Conservation (phyloP, 129 eudicot genomes). For the Escallonia rubra region DNA sequence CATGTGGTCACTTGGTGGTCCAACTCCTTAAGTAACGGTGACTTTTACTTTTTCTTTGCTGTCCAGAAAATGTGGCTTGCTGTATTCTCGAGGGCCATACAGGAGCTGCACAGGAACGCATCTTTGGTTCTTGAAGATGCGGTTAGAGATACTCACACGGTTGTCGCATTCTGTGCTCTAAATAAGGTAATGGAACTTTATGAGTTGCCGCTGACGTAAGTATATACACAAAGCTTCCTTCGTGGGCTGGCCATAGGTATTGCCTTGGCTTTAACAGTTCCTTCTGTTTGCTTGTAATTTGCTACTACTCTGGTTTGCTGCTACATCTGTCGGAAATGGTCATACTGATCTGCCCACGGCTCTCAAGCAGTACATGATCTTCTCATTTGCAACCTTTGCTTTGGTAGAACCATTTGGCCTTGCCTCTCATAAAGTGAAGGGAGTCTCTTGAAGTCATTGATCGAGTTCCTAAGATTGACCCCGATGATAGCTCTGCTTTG, state of each 20-base stretch:
- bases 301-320: slow-evolving; percentile 57
- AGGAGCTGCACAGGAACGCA: slow-evolving; percentile 55
- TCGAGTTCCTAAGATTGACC: slow-evolving; percentile 40
- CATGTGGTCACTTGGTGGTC: not conserved
- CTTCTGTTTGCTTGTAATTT: slow-evolving; percentile 55
- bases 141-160: slow-evolving; percentile 47
- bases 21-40: no score
- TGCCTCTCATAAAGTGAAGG: slow-evolving; percentile 40
- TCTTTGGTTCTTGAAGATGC: slow-evolving; percentile 52
- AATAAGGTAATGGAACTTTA: slow-evolving; percentile 50
- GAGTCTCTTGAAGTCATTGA: slow-evolving; percentile 48
- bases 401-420: slow-evolving; percentile 58
- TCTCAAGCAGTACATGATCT: slow-evolving; percentile 50
- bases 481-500: slow-evolving; percentile 41
- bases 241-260: slow-evolving; percentile 53
- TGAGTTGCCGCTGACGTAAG: slow-evolving; percentile 29
- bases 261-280: slow-evolving; percentile 46
- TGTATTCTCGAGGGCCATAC: slow-evolving; percentile 43
- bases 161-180: slow-evolving; percentile 58
- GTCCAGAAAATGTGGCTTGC: slow-evolving; percentile 45
- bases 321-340: slow-evolving; percentile 33
- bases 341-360: slow-evolving; percentile 42
- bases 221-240: slow-evolving; percentile 32
- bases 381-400: slow-evolving; percentile 57
- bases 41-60: not conserved